Evolutionary conservation across 208 protist species (phyloP).

Genomic region (Trypanosoma theileri): DNA sequence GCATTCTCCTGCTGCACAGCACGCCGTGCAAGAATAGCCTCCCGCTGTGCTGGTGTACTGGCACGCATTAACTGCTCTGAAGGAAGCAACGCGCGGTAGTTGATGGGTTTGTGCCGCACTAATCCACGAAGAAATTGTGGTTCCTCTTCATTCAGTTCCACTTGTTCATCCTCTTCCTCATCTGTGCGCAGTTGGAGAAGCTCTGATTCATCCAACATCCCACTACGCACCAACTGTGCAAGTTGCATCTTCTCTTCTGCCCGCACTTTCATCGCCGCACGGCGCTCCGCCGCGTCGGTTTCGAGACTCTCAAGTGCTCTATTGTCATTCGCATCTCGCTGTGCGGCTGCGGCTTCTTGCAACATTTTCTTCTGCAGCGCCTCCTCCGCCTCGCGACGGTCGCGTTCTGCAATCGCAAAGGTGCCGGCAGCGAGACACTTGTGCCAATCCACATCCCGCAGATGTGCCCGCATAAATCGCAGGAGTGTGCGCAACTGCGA

Average conservation of each 20-base stretch:
- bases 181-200: slow-evolving; percentile 68
- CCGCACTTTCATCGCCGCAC: slow-evolving; percentile 74
- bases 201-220: slow-evolving; percentile 80
- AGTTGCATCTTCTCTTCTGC: slow-evolving; percentile 89
- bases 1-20: slow-evolving; percentile 48
- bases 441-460: slow-evolving; percentile 31
- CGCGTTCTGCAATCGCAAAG: slow-evolving; percentile 63
- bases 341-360: slow-evolving; percentile 14
- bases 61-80: slow-evolving; percentile 79
- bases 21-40: slow-evolving; percentile 70
- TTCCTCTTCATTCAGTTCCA: slow-evolving; percentile 88
- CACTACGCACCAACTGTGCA: slow-evolving; percentile 79
- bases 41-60: slow-evolving; percentile 76
- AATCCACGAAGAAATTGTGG: slow-evolving; percentile 74
- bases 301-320: slow-evolving; percentile 34
- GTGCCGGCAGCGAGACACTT: slow-evolving; percentile 64
- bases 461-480: slow-evolving; percentile 42
- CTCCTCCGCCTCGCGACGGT: slow-evolving; percentile 38
- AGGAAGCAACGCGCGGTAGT: slow-evolving; percentile 78
- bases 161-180: slow-evolving; percentile 63
- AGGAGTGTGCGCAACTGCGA: slow-evolving; percentile 62
- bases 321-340: slow-evolving; percentile 19
- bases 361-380: slow-evolving; percentile 29
- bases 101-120: slow-evolving; percentile 64
- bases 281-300: slow-evolving; percentile 48